Conservation (phyloP, 1,284 basidiomycete species). For the Coniferiporia sulphurascens region DNA sequence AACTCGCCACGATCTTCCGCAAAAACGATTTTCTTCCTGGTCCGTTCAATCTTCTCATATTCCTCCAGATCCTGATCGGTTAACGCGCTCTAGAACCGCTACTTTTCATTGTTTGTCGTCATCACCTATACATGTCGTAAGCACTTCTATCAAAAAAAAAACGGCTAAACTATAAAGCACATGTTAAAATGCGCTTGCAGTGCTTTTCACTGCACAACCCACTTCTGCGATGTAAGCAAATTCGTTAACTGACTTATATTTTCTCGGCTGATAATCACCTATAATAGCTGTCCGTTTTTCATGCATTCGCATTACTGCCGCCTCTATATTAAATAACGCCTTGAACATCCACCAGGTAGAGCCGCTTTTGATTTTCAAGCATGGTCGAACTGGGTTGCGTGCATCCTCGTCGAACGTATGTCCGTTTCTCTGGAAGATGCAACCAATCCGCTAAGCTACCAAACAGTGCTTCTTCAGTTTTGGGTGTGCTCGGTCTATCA, state of each 20-base stretch:
- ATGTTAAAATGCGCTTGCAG: neutral
- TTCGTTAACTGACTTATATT: neutral
- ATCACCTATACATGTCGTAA: neutral
- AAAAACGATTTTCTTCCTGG: neutral
- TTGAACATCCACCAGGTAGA: neutral
- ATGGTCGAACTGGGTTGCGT: constrained; percentile 1
- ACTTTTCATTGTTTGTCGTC: neutral
- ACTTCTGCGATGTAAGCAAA: neutral
- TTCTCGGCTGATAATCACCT: neutral
- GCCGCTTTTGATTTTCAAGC: constrained; percentile 7
- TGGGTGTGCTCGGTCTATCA: constrained; percentile 4
- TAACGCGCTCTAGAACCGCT: neutral
- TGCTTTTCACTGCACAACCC: neutral
- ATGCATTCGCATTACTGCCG: neutral
- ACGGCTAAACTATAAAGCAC: neutral
- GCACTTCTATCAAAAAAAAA: neutral
- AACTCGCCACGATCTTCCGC: neutral
- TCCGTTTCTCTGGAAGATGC: neutral
- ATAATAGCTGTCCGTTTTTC: neutral
- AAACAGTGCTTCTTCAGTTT: constrained; percentile 2
- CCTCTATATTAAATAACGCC: neutral
- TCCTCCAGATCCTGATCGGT: neutral
- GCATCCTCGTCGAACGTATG: constrained; percentile 3
- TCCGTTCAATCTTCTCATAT: neutral
- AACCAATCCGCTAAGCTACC: neutral